Conservation (phyloP, 192 early-diverging fungal genomes). For the Coemansia javaensis region DNA sequence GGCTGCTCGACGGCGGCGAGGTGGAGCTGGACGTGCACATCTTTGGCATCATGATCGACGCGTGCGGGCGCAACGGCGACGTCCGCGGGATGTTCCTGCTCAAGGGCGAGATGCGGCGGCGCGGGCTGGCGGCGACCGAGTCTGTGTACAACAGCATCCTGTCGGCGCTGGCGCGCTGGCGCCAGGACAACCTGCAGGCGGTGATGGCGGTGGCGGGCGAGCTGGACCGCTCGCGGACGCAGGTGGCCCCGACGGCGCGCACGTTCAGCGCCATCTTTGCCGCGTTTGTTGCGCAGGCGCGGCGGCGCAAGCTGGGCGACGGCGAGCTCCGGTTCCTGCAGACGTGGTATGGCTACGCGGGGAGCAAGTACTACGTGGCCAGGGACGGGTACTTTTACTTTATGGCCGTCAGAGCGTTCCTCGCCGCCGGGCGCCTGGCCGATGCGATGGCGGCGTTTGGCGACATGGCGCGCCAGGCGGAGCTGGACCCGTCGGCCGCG, state of each 20-base stretch:
- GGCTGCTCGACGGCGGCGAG: constrained; percentile 7
- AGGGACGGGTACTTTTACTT: constrained; percentile 34
- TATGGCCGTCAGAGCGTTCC: constrained; percentile 29
- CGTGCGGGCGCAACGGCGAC: constrained; percentile 33
- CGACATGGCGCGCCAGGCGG: constrained; percentile 30
- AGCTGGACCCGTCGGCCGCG: constrained; percentile 11
- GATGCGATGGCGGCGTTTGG: constrained; percentile 33
- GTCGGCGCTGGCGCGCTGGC: constrained; percentile 18
- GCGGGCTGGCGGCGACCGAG: constrained; percentile 10
- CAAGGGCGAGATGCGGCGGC: constrained; percentile 21
- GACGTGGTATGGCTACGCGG: constrained; percentile 28
- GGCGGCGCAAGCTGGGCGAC: background rate
- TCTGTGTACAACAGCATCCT: constrained; percentile 41
- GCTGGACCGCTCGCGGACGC: constrained; percentile 17
- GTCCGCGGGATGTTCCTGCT: constrained; percentile 20
- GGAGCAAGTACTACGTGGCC: constrained; percentile 24
- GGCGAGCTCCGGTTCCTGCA: constrained; percentile 24
- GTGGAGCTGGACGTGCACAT: constrained; percentile 36
- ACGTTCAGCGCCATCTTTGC: constrained; percentile 39
- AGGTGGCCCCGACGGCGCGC: constrained; percentile 27
- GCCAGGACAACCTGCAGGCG: constrained; percentile 13
- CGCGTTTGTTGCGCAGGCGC: constrained; percentile 24
- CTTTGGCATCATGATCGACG: constrained; percentile 41
- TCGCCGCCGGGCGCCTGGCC: constrained; percentile 6
- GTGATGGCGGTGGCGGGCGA: constrained; percentile 15